Base-by-base conservation (phyloP, 2,329 filamentous ascomycete species). In the Exserohilum turcica region DNA sequence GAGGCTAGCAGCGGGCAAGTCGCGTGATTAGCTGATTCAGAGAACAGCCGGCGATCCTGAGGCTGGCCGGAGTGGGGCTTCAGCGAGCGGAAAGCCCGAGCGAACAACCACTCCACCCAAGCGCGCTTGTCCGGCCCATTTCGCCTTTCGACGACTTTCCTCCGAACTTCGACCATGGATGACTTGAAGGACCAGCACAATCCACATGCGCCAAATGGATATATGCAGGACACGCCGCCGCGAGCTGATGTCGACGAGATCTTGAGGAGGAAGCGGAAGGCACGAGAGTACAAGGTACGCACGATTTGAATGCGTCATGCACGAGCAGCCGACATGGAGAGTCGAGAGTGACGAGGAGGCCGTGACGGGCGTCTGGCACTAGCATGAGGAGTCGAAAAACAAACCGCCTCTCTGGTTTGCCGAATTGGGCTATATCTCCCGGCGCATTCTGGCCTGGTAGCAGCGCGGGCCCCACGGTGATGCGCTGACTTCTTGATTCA, bases 201-300 rank as follows among this genome's bases (percentile, higher is more conserved):
- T 52, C 47, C 64, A 45, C 59, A 64, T 55, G 55, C 65, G 48
- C 35, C 59, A 9, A 52, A 43, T 47, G 54, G 54, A 27, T 69
- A 63, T 32, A 61, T 71, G 49, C 67, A 66, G 24, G 70, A 74
- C 38, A 66, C 71, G 21, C 77, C 77, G 38, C 76, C 76, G 46
- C 74, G 77, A 46, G 68, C 74, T 45, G 78, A 80, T 48, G 78
- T 81, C 51, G 78, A 81, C 66, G 78, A 80, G 59, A 79, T 80
- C 33, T 60, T 81, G 62, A 72, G 78, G 18, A 72, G 78, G 61
- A 81, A 81, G 68, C 71, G 79, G 39, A 81, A 81, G 61, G 78
- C 78, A 39, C 70, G 79, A 27, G 79, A 81, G 68, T 79, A 81
- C 71, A 81, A 81, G 71, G 73, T 73, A 64, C 53, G 70, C 46